Conservation (phyloP, 1,284 basidiomycete genomes). For the Tremellales sp. region DNA sequence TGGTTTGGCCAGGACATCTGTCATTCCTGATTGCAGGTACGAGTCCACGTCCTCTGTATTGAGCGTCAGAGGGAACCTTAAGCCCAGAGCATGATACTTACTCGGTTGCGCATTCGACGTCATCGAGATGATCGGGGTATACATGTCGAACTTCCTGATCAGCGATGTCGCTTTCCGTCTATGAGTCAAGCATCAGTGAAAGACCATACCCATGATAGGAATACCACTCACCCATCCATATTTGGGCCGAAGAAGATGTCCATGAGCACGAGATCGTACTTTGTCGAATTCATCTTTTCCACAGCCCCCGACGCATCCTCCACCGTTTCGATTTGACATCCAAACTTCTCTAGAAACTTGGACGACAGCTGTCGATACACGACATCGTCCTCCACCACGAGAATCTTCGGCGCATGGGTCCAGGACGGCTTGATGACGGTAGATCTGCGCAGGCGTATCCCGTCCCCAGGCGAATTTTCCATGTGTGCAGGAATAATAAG, state of each 20-base stretch:
- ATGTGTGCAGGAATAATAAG: slow-evolving; percentile 12
- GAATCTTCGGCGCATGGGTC: slow-evolving; percentile 78
- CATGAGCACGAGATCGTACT: slow-evolving; percentile 94
- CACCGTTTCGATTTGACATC: slow-evolving; percentile 89
- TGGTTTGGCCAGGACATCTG: slow-evolving; percentile 94
- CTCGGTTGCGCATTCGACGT: slow-evolving; percentile 83
- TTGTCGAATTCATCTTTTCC: slow-evolving; percentile 88
- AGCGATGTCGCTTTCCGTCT: slow-evolving; percentile 68
- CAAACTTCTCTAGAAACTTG: slow-evolving; percentile 94
- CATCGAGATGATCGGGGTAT: slow-evolving; percentile 94
- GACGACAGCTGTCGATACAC: slow-evolving; percentile 81
- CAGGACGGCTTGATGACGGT: slow-evolving; percentile 78
- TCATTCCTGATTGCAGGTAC: slow-evolving; percentile 65
- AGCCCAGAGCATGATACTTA: slow-evolving; percentile 17
- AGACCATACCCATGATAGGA: background rate
- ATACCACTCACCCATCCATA: slow-evolving; percentile 44
- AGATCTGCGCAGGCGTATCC: slow-evolving; percentile 40
- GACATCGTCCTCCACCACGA: slow-evolving; percentile 93
- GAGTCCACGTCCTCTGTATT: slow-evolving; percentile 45
- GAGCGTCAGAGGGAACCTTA: background rate
- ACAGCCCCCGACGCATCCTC: slow-evolving; percentile 90
- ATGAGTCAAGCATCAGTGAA: slow-evolving; percentile 1
- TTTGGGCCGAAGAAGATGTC: slow-evolving; percentile 54
- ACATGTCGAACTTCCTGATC: slow-evolving; percentile 84
- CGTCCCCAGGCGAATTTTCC: slow-evolving; percentile 9